phyloP scores from a whole-genome alignment of 176 grass and related monocot species.

The Musa acuminata region DNA sequence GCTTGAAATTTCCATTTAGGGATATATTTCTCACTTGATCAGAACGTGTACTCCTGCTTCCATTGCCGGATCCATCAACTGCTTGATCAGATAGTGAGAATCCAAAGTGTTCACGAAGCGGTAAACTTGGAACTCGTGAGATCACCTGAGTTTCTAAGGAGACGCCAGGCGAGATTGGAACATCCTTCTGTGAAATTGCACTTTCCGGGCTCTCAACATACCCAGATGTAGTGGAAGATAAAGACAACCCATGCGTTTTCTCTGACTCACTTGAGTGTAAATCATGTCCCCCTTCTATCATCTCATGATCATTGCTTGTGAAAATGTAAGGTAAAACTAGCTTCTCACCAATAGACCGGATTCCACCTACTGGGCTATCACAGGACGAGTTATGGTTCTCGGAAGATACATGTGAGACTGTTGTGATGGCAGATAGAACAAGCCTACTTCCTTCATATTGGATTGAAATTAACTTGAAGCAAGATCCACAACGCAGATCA shows the following conservation, averaged over 20 bases:
- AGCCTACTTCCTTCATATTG: conserved; percentile 67
- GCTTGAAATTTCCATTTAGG: conserved; percentile 57
- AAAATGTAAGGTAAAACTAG: conserved; percentile 65
- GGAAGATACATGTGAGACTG: conserved; percentile 28
- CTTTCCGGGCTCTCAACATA: conserved; percentile 40
- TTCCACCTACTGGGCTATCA: conserved; percentile 22
- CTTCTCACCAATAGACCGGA: conserved; percentile 30
- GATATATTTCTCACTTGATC: conserved; percentile 66
- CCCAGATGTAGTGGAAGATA: conserved; percentile 50
- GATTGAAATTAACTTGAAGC: conserved; percentile 70
- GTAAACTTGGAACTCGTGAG: conserved; percentile 50
- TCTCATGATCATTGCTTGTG: conserved; percentile 34
- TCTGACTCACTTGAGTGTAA: conserved; percentile 46
- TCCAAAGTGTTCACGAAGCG: conserved; percentile 38
- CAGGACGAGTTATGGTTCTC: conserved; percentile 33
- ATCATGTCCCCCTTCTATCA: conserved; percentile 45
- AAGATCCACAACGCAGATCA: conserved; percentile 75
- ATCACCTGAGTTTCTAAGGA: conserved; percentile 38
- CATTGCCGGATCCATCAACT: conserved; percentile 39
- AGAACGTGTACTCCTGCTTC: conserved; percentile 63
- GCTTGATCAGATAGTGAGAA: conserved; percentile 37
- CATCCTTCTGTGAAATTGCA: conserved; percentile 44
- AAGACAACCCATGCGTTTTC: conserved; percentile 43
- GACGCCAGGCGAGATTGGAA: conserved; percentile 22
- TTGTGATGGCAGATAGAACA: conserved; percentile 32